A percentile compares a stretch with the other conserved stretches of the same genome.
These are phyloP conservation scores for Fistulina hepatica DNA, from an alignment of 1,284 basidiomycete genomes.

Conservation along the genomic window DNA sequence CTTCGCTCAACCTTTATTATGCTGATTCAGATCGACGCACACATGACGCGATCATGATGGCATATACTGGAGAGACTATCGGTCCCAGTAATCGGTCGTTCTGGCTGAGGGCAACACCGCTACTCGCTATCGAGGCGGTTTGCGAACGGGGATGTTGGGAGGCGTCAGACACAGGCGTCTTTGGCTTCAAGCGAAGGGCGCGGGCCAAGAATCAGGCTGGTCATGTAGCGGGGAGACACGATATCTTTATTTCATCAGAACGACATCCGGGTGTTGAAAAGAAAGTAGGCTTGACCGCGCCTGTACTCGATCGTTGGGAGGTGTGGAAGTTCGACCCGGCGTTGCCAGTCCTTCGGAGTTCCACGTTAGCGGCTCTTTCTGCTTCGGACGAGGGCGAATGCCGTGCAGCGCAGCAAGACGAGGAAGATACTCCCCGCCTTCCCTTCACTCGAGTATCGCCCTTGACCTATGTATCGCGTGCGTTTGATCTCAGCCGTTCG, in stretches of 20 bases:
- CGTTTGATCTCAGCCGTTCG: no score
- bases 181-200: conserved; percentile 57
- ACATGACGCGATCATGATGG: conserved; percentile 42
- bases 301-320: conserved; percentile 70
- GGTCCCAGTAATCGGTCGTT: conserved; percentile 25
- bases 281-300: conserved; percentile 47
- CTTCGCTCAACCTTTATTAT: no score
- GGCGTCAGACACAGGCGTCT: conserved; percentile 36
- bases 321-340: conserved; percentile 63
- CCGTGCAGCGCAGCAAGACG: conserved; percentile 10
- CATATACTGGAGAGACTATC: conserved; percentile 25
- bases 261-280: no score
- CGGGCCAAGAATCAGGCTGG: conserved; percentile 32
- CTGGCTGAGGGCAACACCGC: conserved; percentile 47
- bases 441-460: conserved; percentile 70
- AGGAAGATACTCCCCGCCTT: conserved; percentile 38
- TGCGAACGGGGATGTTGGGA: conserved; percentile 73
- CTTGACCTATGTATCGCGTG: no score
- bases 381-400: conserved; percentile 17
- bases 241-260: conserved; percentile 21
- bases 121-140: conserved; percentile 42
- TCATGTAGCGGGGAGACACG: conserved; percentile 11
- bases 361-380: conserved; percentile 37
- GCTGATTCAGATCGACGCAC: no score
- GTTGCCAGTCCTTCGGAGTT: conserved; percentile 35